Conservation (phyloP, 176 grass and related monocot species). For the Oryza glumipatula region DNA sequence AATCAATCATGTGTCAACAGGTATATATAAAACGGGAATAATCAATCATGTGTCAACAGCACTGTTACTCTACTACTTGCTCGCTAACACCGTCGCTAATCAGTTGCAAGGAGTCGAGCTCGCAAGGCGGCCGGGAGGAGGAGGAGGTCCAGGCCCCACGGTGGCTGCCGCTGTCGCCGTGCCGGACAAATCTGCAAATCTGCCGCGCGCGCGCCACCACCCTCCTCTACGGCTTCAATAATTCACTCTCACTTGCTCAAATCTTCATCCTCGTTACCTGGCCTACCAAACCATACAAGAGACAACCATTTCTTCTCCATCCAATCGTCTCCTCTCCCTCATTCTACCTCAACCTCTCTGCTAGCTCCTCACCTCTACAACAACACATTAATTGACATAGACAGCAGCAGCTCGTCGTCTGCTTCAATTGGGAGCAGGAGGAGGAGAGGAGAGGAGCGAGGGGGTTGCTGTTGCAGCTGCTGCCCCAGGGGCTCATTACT, state of each 20-base stretch:
- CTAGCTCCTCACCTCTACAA: neutral
- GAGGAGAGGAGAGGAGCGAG: neutral
- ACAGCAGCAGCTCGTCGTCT: neutral
- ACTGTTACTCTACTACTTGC: too few relatives aligned
- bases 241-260: slow-evolving; percentile 27
- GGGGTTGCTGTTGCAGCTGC: slow-evolving; percentile 11
- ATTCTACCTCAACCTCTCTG: too few relatives aligned
- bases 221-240: slow-evolving; percentile 24
- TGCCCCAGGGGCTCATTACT: slow-evolving; percentile 41
- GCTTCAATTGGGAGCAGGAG: slow-evolving; percentile 30
- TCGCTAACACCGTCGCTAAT: neutral
- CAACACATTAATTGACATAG: slow-evolving; percentile 17
- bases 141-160: slow-evolving; percentile 10
- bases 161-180: slow-evolving; percentile 14
- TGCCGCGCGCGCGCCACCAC: neutral
- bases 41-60: too few relatives aligned
- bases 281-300: slow-evolving; percentile 29
- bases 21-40: neutral
- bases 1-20: neutral
- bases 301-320: slow-evolving; percentile 46
- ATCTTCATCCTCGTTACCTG: slow-evolving; percentile 28
- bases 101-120: neutral
- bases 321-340: slow-evolving; percentile 7
- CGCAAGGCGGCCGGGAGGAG: neutral
- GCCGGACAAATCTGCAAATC: slow-evolving; percentile 34